Evolutionary conservation across 1,139 yeast genomes (phyloP), one percentile per base, ranked within the genome.

Genomic region (Saccharomyces pastorianus): DNA sequence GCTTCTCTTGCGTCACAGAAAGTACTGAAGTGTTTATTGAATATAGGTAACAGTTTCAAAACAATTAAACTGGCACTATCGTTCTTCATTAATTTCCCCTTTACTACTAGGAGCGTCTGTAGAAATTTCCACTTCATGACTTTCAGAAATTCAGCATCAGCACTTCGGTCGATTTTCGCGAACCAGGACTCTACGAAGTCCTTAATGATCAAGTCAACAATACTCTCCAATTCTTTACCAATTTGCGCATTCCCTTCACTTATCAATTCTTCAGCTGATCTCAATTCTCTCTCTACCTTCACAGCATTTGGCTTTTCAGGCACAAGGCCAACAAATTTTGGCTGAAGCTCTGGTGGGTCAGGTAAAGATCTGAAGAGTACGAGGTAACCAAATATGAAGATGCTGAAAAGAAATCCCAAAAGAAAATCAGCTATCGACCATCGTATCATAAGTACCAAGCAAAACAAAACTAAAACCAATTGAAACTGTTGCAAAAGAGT

Each of bases 131-230:
- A 53, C 47, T 76, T 78, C 4, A 89, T 73, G 42, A 79, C 78
- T 1, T 77, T 75, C 5, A 84, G 81, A 60, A 90, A 87, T 3
- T 76, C 63, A 9, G 67, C 57, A 6, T 57, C 47, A 1, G 70
- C 59, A 51, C 80, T 78, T 0, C 66, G 55, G 0, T 87, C 78
- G 6, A 71, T 58, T 28, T 65, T 57, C 32, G 59, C 29, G 56
- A 65, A 88, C 97, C 97, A 90, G 2, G 80, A 67, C 47, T 71
- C 67, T 1, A 90, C 76, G 66, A 86, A 89, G 58, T 84, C 86
- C 9, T 80, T 67, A 2, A 85, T 61, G 1, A 88, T 73, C 26
- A 79, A 68, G 41, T 76, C 74, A 1, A 85, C 70, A 7, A 89
- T 69, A 3, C 74, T 77, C 44, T 81, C 80, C 1, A 86, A 54